phyloP scores from a whole-genome alignment of 306 rosid genomes.

The Glycyrrhiza uralensis region DNA sequence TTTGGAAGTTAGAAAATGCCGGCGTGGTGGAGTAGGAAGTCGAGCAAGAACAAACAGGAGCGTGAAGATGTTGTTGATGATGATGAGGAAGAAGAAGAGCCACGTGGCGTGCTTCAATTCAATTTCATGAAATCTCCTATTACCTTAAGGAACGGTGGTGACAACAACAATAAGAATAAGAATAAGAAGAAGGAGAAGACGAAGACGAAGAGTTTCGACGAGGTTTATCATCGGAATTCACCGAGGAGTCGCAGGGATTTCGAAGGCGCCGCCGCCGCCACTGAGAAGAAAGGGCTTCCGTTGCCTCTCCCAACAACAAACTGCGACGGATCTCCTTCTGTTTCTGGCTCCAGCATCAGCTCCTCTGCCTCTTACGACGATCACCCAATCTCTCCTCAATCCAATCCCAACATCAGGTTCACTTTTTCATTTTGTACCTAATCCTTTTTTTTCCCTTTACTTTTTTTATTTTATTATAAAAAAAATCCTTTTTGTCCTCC shows the following conservation, averaged over 20 bases:
- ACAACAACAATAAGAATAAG: conserved; percentile 31
- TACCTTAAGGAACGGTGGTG: conserved; percentile 11
- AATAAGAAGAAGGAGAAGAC: conserved; percentile 31
- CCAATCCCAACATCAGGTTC: conserved; percentile 54
- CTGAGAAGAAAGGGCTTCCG: conserved; percentile 45
- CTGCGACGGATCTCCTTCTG: conserved; percentile 55
- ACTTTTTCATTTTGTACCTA: neutral
- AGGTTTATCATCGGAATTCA: conserved; percentile 43
- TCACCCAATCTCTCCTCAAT: conserved; percentile 46
- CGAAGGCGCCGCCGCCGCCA: conserved; percentile 50
- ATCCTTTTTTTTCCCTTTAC: neutral
- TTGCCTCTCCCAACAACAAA: conserved; percentile 55
- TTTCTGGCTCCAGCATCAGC: conserved; percentile 69
- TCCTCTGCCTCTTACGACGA: conserved; percentile 78
- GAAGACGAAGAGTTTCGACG: conserved; percentile 60
- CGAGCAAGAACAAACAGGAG: conserved; percentile 59
- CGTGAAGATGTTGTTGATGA: conserved; percentile 31
- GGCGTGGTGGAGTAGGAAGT: conserved; percentile 81
- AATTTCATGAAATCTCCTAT: conserved; percentile 45
- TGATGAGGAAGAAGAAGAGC: conserved; percentile 32
- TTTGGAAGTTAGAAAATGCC: conserved; percentile 57
- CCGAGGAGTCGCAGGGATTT: conserved; percentile 57
- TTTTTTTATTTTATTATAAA: neutral
- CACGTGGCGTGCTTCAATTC: conserved; percentile 30
- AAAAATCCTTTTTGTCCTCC: neutral